phyloP scores from a whole-genome alignment of 73 alveolate genomes.

The Chromera velia region DNA sequence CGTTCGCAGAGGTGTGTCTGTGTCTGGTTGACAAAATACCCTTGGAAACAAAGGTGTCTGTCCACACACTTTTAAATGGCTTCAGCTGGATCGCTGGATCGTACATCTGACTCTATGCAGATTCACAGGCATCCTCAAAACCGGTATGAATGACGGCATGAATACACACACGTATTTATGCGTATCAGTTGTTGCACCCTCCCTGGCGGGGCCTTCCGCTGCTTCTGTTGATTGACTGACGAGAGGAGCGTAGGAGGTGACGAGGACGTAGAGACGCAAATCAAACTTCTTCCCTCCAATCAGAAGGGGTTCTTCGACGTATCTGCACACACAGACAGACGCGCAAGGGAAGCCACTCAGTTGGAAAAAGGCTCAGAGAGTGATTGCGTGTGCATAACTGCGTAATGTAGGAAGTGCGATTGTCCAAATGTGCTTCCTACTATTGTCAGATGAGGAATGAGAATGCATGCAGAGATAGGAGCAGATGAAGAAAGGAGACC shows the following conservation, averaged over 20 bases:
- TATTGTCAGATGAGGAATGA: neutral
- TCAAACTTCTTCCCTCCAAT: constrained; percentile 98
- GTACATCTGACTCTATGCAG: no score
- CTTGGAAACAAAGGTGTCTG: no score
- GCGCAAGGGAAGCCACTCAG: constrained; percentile 44
- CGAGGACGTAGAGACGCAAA: constrained; percentile 95
- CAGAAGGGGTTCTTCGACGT: constrained; percentile 92
- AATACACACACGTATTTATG: no score
- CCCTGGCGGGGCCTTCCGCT: neutral
- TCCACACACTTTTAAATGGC: no score
- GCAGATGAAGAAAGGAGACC: neutral
- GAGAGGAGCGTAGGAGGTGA: constrained; percentile 91
- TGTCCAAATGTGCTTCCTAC: constrained; percentile 45
- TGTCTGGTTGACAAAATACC: no score
- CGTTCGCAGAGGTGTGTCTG: no score
- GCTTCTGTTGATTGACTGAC: neutral
- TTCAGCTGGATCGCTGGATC: no score
- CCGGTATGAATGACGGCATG: no score
- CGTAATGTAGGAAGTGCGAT: constrained; percentile 83
- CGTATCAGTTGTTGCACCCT: no score
- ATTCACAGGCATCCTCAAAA: no score
- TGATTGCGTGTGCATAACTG: constrained; percentile 59
- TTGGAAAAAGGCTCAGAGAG: neutral
- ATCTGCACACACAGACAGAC: constrained; percentile 69
- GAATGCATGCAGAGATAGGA: neutral